Base-by-base conservation (phyloP, 148 eudicot species). In the Polygonum maritimum region DNA sequence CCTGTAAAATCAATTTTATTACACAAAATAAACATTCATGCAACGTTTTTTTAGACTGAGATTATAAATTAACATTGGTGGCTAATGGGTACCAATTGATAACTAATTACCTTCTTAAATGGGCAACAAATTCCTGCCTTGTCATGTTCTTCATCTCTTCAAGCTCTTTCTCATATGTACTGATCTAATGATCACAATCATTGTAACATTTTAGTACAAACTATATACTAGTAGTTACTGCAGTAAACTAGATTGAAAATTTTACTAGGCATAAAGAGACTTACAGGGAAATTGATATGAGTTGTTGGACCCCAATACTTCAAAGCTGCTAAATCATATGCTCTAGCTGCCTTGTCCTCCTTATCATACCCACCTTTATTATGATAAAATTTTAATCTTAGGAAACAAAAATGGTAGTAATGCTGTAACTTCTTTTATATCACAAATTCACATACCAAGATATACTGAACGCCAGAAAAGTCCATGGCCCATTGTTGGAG, bases 291-390 rank as follows among this genome's bases (percentile, higher is more conserved):
- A 82, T 92, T 92, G 18, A 82, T 88, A 76, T 88, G 91, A 49
- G 97, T 90, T 18, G 94, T 80, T 49, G 94, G 87, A 13, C 97
- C 97, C 97, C 97, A 89, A 63, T 89, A 91, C 75, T 91, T 91
- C 55, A 91, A 77, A 63, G 97, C 93, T 51, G 97, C 93, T 73
- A 89, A 84, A 83, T 91, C 97, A 80, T 91, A 91, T 70, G 97
- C 91, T 70, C 88, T 85, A 0, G 97, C 97, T 77, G 97, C 97
- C 65, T 88, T 92, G 38, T 90, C 97, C 81, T 92, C 97, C 47
- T 83, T 90, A 78, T 92, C 97, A 81, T 92, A 92, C 22, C 97
- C 97, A 75, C 97, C 94, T 92, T 57, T 69, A 92, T 89, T 54
- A 55, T 63, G 36, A 7, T 62, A 62, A 0, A 18, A 40, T 69